A percentile compares a stretch with the other conserved stretches of the same genome.
phyloP scores from a whole-genome alignment of 1,139 yeast species.

The Suhomyces bokatorum region DNA sequence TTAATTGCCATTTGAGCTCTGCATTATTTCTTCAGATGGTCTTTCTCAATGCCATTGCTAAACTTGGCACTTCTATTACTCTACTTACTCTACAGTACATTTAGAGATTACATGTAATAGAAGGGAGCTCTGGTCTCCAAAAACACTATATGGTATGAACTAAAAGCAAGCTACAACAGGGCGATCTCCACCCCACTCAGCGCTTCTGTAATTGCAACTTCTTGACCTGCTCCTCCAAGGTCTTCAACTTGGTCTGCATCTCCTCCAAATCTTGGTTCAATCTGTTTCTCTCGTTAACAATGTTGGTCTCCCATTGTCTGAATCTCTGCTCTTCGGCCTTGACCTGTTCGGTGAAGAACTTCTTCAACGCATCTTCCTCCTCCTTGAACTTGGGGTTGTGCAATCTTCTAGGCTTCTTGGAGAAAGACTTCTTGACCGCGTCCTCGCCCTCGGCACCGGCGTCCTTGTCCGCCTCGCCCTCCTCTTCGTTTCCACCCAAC shows the following conservation, averaged over 20 bases:
- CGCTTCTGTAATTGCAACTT: conserved; percentile 56
- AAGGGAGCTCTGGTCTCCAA: conserved; percentile 1
- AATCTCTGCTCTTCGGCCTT: conserved; percentile 96
- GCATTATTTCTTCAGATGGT: too few species aligned
- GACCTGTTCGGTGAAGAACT: conserved; percentile 96
- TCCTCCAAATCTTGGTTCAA: conserved; percentile 92
- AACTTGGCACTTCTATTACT: too few species aligned
- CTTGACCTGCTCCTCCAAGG: conserved; percentile 73
- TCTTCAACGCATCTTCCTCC: conserved; percentile 92
- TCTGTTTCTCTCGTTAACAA: conserved; percentile 91
- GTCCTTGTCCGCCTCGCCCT: conserved; percentile 28
- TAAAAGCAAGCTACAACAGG: background rate
- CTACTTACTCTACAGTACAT: too few species aligned
- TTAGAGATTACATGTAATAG: background rate
- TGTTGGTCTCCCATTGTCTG: conserved; percentile 97
- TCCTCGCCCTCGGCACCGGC: conserved; percentile 39
- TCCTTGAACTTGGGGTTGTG: conserved; percentile 93
- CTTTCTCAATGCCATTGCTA: too few species aligned
- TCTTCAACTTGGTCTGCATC: conserved; percentile 71
- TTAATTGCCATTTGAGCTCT: too few species aligned
- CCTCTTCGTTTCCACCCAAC: conserved; percentile 60
- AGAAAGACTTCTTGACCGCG: conserved; percentile 31
- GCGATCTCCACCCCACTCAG: conserved; percentile 12
- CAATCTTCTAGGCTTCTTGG: conserved; percentile 51
- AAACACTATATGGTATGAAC: conserved; percentile 3